Percentiles rank a stretch among this genome's conserved stretches.
These are phyloP conservation scores for Fereydounia khargensis DNA, from an alignment of 1,284 basidiomycete species.

Conservation along the genomic window DNA sequence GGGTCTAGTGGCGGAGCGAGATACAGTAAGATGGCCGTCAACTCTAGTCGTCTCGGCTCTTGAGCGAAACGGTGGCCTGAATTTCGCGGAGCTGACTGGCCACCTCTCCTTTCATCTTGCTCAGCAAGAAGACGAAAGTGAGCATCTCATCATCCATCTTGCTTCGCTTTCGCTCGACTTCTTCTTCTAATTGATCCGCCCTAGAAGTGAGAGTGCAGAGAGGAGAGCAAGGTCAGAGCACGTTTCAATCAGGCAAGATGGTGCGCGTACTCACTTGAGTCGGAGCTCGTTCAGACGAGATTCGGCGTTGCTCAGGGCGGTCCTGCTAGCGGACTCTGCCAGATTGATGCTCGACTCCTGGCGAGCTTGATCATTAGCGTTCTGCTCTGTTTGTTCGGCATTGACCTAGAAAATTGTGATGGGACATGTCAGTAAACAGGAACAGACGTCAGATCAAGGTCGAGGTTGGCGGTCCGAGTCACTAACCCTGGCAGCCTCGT, in stretches of 20 bases:
- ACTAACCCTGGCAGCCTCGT: slow-evolving; percentile 3
- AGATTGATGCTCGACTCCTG: background rate
- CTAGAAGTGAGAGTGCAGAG: background rate
- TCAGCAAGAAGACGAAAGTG: slow-evolving; percentile 31
- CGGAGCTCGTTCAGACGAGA: slow-evolving; percentile 3
- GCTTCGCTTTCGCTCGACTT: slow-evolving; percentile 26
- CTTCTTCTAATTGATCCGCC: slow-evolving; percentile 33
- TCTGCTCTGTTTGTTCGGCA: background rate
- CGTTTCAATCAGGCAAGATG: background rate
- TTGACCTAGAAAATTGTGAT: no score
- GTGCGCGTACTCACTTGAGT: slow-evolving; percentile 1
- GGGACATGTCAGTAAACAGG: background rate
- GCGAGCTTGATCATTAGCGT: background rate
- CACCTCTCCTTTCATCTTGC: slow-evolving; percentile 40
- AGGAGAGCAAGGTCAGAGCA: background rate
- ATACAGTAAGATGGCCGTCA: background rate
- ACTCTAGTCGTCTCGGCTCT: slow-evolving; percentile 28
- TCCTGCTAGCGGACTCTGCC: background rate
- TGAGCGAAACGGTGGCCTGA: slow-evolving; percentile 32
- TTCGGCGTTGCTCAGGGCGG: slow-evolving; percentile 12
- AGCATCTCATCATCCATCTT: slow-evolving; percentile 40
- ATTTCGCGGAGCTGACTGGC: slow-evolving; percentile 28
- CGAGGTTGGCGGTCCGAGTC: no score
- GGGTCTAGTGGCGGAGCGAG: no score
- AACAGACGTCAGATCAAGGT: background rate